Base-by-base conservation (phyloP, 2,329 filamentous ascomycete genomes). In the Lachnellula cervina region DNA sequence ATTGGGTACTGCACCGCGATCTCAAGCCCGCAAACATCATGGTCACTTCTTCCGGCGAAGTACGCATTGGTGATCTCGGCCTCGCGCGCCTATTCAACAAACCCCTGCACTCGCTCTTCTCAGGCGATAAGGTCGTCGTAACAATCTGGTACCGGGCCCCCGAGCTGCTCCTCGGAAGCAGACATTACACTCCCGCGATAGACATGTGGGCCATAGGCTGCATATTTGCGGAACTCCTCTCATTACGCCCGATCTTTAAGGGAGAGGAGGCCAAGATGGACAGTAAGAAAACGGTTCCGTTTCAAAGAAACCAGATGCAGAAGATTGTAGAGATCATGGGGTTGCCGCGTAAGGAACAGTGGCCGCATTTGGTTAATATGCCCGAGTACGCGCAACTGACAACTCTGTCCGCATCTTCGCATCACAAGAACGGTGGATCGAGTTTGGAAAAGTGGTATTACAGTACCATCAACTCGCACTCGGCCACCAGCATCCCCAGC, bases 201-300 rank as follows among this genome's bases (percentile, higher is more conserved):
- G 94, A 99, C 71, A 85, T 97, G 72, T 99, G 94, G 94, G 94
- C 94, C 2, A 86, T 99, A 0, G 94, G 94, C 0, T 99, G 94
- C 71, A 99, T 99, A 67, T 97, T 99, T 68, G 94, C 94, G 2
- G 94, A 99, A 71, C 78, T 99, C 2, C 76, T 99, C 0, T 92
- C 89, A 1, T 76, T 99, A 3, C 82, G 93, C 1, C 94, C 94
- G 0, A 97, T 99, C 53, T 99, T 99, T 73, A 99, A 99, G 70
- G 94, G 94, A 0, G 94, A 99, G 69, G 94, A 99, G 73, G 94
- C 94, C 16, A 99, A 99, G 74, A 97, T 97, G 88, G 94, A 99
- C 72, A 89, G 83, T 65, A 99, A 99, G 73, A 97, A 97, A 75
- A 94, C 89, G 0, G 92, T 97, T 0, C 94, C 94, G 0, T 99